Conservation (phyloP, 2,329 filamentous ascomycete species). For the Aspergillus pseudoglaucus region DNA sequence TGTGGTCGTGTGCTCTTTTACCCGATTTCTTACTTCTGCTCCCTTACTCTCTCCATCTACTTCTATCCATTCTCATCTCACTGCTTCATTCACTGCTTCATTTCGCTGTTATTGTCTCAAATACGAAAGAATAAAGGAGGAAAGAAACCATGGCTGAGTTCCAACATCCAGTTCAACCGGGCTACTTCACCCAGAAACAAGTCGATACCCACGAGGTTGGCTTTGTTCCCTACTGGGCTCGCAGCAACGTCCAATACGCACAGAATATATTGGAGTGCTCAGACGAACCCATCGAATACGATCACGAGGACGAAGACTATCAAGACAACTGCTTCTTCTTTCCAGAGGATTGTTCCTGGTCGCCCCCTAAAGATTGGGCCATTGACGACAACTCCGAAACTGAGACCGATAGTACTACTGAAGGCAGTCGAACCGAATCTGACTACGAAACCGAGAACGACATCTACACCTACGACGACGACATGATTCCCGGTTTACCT, state of each 20-base stretch:
- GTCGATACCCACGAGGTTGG: constrained; percentile 11
- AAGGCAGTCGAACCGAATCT: background rate
- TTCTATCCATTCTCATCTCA: background rate
- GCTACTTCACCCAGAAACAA: constrained; percentile 7
- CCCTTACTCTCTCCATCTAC: background rate
- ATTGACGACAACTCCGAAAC: constrained; percentile 17
- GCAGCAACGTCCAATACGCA: constrained; percentile 31
- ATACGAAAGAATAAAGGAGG: constrained; percentile 1
- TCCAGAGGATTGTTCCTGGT: constrained; percentile 38
- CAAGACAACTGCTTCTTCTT: constrained; percentile 40
- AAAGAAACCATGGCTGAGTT: constrained; percentile 13
- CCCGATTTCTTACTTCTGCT: background rate
- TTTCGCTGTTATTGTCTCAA: background rate
- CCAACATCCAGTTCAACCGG: constrained; percentile 15
- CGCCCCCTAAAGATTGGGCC: constrained; percentile 26
- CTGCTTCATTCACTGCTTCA: background rate
- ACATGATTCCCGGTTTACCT: constrained; percentile 36
- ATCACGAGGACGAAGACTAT: constrained; percentile 37
- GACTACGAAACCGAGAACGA: constrained; percentile 10
- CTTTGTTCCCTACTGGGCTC: constrained; percentile 35
- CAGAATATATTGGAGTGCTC: constrained; percentile 35
- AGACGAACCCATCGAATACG: constrained; percentile 38
- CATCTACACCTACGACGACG: constrained; percentile 19
- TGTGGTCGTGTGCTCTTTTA: background rate
- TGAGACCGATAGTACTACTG: constrained; percentile 5